These are phyloP conservation scores for Mallotus japonicus DNA, from an alignment of 441 rosid genomes.

Conservation along the genomic window DNA sequence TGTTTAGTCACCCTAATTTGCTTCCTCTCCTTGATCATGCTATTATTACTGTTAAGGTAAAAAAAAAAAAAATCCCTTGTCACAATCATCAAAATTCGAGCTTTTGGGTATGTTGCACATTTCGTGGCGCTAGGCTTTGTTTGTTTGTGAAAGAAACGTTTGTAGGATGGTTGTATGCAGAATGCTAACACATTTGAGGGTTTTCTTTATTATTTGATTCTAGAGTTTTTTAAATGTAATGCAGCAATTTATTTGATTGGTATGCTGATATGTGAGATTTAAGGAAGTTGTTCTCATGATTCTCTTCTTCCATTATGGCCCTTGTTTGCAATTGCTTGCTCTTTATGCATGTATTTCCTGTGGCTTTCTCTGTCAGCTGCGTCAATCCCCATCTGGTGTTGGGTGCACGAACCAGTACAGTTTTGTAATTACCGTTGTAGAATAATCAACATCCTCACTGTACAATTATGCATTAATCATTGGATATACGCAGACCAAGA, in stretches of 20 bases:
- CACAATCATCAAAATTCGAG: too few species aligned
- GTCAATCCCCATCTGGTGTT: background rate
- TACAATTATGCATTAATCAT: too few species aligned
- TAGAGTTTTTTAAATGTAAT: too few species aligned
- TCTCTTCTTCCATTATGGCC: conserved; percentile 6
- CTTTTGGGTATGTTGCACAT: too few species aligned
- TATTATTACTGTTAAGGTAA: conserved; percentile 83
- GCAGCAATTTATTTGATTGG: too few species aligned
- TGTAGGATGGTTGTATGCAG: too few species aligned
- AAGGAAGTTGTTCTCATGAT: background rate
- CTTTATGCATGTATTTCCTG: background rate
- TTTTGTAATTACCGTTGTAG: background rate
- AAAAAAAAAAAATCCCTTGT: too few species aligned
- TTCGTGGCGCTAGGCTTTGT: too few species aligned
- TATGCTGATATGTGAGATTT: background rate
- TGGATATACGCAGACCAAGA: background rate
- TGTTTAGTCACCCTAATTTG: conserved; percentile 83
- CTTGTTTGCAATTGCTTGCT: background rate
- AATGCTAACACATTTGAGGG: too few species aligned
- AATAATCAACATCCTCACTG: background rate
- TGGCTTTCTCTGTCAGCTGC: background rate
- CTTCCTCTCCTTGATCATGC: conserved; percentile 99
- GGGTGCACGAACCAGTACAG: background rate
- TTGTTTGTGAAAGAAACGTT: too few species aligned
- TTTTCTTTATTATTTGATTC: too few species aligned